phyloP scores from a whole-genome alignment of 164 flowering plant genomes.

The Vitis cinerea region DNA sequence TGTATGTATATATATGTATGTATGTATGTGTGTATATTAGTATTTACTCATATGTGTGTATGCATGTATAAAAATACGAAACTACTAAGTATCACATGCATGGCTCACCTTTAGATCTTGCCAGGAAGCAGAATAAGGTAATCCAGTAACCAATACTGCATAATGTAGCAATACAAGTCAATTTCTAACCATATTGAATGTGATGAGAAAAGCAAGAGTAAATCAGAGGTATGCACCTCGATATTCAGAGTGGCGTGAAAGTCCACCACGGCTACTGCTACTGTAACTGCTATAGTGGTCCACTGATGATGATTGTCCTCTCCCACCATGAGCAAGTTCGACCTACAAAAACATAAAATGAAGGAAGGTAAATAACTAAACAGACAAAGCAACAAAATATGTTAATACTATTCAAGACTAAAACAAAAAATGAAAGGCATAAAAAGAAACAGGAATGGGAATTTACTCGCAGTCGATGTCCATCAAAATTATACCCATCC shows the following conservation, averaged over 20 bases:
- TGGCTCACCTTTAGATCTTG: conserved; percentile 70
- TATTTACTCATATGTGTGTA: too few species aligned
- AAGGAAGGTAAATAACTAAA: background rate
- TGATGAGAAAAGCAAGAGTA: background rate
- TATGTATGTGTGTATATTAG: too few species aligned
- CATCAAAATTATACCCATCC: conserved; percentile 73
- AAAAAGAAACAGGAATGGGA: background rate
- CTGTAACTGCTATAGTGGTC: conserved; percentile 50
- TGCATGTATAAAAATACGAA: background rate
- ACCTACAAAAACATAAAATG: conserved; percentile 36
- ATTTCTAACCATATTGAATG: background rate
- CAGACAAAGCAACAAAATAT: background rate
- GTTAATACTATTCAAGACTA: too few species aligned
- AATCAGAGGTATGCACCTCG: conserved; percentile 36
- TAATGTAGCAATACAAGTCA: background rate
- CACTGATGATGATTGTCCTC: conserved; percentile 44
- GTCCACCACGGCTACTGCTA: conserved; percentile 46
- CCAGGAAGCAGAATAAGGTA: conserved; percentile 80
- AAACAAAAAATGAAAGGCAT: background rate
- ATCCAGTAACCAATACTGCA: conserved; percentile 62
- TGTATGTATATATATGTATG: too few species aligned
- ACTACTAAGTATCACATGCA: too few species aligned
- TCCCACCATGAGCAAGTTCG: conserved; percentile 73
- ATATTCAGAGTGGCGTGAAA: conserved; percentile 57
- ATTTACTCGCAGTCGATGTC: conserved; percentile 56